phyloP scores from a whole-genome alignment of 2,329 filamentous ascomycete species.

The Ophiostoma perfectum region DNA sequence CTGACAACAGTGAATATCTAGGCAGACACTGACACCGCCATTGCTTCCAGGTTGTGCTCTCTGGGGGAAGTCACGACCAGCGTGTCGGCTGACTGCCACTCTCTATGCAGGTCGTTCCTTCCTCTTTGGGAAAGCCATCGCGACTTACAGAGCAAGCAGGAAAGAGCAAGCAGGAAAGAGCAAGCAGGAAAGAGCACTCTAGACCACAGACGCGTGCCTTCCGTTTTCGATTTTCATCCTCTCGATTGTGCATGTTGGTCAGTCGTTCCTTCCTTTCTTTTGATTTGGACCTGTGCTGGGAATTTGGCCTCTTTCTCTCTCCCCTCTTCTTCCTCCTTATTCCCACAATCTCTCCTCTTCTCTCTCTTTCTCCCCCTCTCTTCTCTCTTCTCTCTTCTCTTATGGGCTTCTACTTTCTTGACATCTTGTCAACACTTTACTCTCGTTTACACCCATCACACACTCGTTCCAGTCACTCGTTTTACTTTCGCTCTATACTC shows the following conservation, averaged over 20 bases:
- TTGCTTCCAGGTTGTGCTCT: no score
- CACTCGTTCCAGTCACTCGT: neutral
- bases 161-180: conserved; percentile 3
- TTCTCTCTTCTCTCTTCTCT: neutral
- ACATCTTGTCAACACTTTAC: neutral
- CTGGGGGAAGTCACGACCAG: no score
- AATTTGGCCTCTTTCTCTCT: no score
- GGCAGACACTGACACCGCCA: no score
- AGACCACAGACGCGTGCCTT: neutral
- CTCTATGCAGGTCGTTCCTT: neutral
- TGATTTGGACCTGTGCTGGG: neutral
- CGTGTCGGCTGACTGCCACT: neutral
- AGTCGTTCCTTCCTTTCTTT: neutral
- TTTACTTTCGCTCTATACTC: neutral
- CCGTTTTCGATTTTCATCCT: neutral
- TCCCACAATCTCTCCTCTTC: neutral
- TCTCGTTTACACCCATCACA: neutral
- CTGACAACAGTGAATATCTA: no score
- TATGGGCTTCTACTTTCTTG: neutral
- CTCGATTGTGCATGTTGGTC: neutral
- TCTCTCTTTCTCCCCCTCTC: neutral
- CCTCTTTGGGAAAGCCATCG: neutral
- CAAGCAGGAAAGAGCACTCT: neutral
- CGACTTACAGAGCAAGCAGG: neutral
- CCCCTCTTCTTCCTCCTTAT: neutral